Evolutionary conservation across 306 rosid genomes (phyloP), one percentile per base, ranked within the genome.

Genomic region (Prunus salicina): DNA sequence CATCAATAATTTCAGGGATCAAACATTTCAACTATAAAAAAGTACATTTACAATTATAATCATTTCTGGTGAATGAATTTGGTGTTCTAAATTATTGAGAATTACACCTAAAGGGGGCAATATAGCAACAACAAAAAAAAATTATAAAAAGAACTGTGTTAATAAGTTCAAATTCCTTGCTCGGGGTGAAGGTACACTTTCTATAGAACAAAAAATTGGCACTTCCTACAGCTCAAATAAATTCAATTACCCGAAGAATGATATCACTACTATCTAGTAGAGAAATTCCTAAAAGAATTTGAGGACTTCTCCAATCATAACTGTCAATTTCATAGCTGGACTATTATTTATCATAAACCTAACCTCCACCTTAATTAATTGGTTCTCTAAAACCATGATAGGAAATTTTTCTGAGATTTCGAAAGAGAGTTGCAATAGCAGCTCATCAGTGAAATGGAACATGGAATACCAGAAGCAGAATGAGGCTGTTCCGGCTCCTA

Each of bases 171-270:
- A 65, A 43, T 69, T 20, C 56, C 66, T 69, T 76, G 75, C 82
- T 58, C 64, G 38, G 72, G 69, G 69, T 75, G 64, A 74, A 76
- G 74, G 65, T 78, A 73, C 80, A 79, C 51, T 84, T 74, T 67
- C 50, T 86, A 55, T 61, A 27, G 61, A 78, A 74, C 47, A 69
- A 68, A 80, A 69, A 80, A 49, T 30, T 74, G 79, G 76, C 78
- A 65, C 81, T 69, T 27, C 32, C 64, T 71, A 45, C 8, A 14
- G 55, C 49, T 49, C 72, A 70, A 60, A 61, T 70, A 24, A 58
- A 75, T 69, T 79, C 76, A 53, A 61, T 45, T 16, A 11, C 45
- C 11, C 53, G 3, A 52, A 45, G 41, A 83, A 70, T 15, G 64
- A 81, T 81, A 64, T 22, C 67, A 16, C 27, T 60, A 77, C 53